Base-by-base conservation (phyloP, 2,329 filamentous ascomycete species). In the Botrytis byssoidea region DNA sequence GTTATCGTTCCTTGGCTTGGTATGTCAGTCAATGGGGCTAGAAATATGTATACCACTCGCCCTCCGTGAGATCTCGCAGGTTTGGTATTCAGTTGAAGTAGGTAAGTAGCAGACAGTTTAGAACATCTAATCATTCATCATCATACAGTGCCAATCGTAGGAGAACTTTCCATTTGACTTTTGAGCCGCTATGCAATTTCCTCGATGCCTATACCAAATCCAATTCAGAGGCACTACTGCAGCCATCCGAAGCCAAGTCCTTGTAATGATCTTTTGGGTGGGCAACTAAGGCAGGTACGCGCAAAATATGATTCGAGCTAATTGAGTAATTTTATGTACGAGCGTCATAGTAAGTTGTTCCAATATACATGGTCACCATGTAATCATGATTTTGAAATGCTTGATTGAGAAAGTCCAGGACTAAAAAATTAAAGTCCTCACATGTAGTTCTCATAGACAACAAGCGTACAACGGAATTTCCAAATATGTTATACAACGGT, bases 151-250 rank as follows among this genome's bases (percentile, higher is more conserved):
- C 25, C 37, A 42, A 29, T 32, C 35, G n/a, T 22, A 32, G 35
- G 40, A n/a, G 20, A 57, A 42, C 29, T 55, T 29, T 57, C 51
- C 29, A 32, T 42, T 22, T 42, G 22, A 57, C 35, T 68, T 68
- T 57, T 68, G 37, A 57, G 48, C 48, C 48, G n/a, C 66, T 8
- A 32, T 40, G 37, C 48, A 68, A 68, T 68, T 68, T 68, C 35
- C 35, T 68, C 35, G 66, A 68, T n/a, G 18, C 20, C 35, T 32
- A 51, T 57, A 48, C 40, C 44, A 22, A 42, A 57, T 37, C 37
- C 48, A 51, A 29, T 35, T 44, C 35, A 42, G 8, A 57, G 48
- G 35, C 6, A 68, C 48, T 32, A 57, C 48, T 68, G 35, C 66
- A 57, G 66, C 25, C 35, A 68, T 55, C 66, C 66, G 16, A 29